These are phyloP conservation scores for Verticillium zaregamsianum DNA, from an alignment of 2,329 filamentous ascomycete species.

Conservation along the genomic window DNA sequence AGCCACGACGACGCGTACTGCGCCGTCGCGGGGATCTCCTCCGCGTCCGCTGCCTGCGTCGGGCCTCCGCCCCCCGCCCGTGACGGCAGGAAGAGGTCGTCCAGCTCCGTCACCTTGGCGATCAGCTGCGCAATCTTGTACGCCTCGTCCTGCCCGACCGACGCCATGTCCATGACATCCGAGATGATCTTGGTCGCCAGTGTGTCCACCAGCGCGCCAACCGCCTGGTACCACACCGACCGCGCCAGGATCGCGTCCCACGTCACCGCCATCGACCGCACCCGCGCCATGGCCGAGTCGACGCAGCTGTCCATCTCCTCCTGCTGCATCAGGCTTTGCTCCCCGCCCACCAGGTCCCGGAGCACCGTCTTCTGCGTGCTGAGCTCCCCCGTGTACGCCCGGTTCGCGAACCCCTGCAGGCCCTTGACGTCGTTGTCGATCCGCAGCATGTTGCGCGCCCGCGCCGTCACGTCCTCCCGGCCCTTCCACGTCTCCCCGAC, in stretches of 20 bases:
- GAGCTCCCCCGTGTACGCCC: constrained; percentile 59
- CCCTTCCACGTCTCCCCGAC: constrained; percentile 48
- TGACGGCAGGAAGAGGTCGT: constrained; percentile 54
- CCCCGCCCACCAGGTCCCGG: constrained; percentile 56
- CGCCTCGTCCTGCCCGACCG: constrained; percentile 61
- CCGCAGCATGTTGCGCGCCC: constrained; percentile 50
- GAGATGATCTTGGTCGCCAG: constrained; percentile 55
- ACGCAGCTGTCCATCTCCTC: constrained; percentile 49
- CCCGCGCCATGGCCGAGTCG: constrained; percentile 47
- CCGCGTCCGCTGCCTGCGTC: constrained; percentile 16
- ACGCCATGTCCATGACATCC: constrained; percentile 58
- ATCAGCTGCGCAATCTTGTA: constrained; percentile 59
- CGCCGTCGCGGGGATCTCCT: constrained; percentile 49
- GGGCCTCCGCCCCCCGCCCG: constrained; percentile 18
- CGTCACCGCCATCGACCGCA: constrained; percentile 47
- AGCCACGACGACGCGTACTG: constrained; percentile 61
- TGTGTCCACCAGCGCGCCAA: constrained; percentile 56
- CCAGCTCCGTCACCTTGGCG: constrained; percentile 50
- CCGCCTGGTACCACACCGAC: constrained; percentile 59
- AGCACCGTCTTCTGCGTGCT: constrained; percentile 56
- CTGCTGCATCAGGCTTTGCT: constrained; percentile 57
- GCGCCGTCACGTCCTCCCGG: constrained; percentile 45
- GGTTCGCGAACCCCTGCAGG: constrained; percentile 55
- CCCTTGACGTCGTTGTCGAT: constrained; percentile 57
- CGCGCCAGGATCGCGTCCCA: constrained; percentile 57